phyloP scores from a whole-genome alignment of 768 basidiomycete genomes.

The Lactifluus volemus region DNA sequence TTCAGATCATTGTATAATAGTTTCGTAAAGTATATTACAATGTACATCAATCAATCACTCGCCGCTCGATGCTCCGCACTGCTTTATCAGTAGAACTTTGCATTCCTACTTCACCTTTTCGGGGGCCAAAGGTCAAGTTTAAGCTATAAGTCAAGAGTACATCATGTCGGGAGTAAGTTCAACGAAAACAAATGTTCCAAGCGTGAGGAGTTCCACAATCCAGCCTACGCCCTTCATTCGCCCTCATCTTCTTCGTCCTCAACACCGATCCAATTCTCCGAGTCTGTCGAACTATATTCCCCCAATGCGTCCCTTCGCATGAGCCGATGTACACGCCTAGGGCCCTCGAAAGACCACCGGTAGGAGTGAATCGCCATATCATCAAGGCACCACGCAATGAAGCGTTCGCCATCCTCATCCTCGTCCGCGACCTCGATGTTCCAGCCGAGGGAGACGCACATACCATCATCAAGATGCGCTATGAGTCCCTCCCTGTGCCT shows the following conservation, averaged over 20 bases:
- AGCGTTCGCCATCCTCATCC: conserved; percentile 34
- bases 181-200: not conserved
- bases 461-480: conserved; percentile 31
- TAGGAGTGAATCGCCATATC: conserved; percentile 39
- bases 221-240: not conserved
- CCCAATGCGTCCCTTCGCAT: conserved; percentile 12
- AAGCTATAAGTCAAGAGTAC: too few species aligned
- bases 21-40: conserved; percentile 1
- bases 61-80: not conserved
- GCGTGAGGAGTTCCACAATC: not conserved
- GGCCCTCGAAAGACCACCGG: conserved; percentile 30
- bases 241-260: conserved; percentile 3
- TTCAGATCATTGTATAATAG: conserved; percentile 6
- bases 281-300: conserved; percentile 11
- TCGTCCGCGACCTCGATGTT: conserved; percentile 43
- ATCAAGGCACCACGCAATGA: conserved; percentile 32
- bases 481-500: conserved; percentile 45
- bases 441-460: conserved; percentile 58
- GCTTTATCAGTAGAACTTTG: too few species aligned
- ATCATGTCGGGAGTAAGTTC: not conserved
- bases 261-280: conserved; percentile 16
- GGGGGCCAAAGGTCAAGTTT: too few species aligned
- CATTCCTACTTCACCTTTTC: too few species aligned
- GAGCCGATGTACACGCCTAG: conserved; percentile 9
- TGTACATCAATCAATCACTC: conserved; percentile 1